Percentiles rank a stretch among this genome's conserved stretches.
Evolutionary conservation across 768 basidiomycete species (phyloP).

Genomic region (Rhodotorula babjevae): DNA sequence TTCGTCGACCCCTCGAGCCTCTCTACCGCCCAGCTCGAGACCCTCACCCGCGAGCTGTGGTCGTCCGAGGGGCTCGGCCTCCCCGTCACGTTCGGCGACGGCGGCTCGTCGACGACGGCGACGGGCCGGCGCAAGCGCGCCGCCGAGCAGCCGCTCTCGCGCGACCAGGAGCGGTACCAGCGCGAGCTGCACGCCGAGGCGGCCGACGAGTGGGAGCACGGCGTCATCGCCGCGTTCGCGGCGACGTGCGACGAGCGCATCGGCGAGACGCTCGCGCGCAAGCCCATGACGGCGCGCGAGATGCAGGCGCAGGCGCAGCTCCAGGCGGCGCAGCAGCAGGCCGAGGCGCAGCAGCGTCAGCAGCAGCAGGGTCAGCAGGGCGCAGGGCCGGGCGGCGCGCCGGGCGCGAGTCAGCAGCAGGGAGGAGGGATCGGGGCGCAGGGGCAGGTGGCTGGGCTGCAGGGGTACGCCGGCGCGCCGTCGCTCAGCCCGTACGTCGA

Average conservation of each 20-base stretch:
- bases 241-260: conserved; percentile 32
- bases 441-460: neutral
- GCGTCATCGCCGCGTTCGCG: conserved; percentile 31
- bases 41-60: conserved; percentile 13
- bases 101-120: too few species aligned
- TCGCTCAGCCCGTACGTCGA: neutral
- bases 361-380: neutral
- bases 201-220: conserved; percentile 32
- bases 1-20: conserved; percentile 31
- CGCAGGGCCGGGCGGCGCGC: neutral
- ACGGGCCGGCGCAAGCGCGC: neutral
- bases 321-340: neutral
- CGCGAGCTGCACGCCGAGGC: conserved; percentile 24
- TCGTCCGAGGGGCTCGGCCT: conserved; percentile 11
- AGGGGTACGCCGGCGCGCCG: neutral
- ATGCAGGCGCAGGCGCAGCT: conserved; percentile 22
- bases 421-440: neutral
- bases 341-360: neutral
- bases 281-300: conserved; percentile 25
- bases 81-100: conserved; percentile 20
- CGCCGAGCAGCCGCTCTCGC: neutral
- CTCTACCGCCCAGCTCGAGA: conserved; percentile 16
- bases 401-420: neutral
- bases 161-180: conserved; percentile 23
- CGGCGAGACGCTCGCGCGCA: conserved; percentile 10